A percentile compares a stretch with the other conserved stretches of the same genome.
These are phyloP conservation scores for Phytophthora litchii DNA, from an alignment of 352 stramenopile genomes.

Conservation along the genomic window DNA sequence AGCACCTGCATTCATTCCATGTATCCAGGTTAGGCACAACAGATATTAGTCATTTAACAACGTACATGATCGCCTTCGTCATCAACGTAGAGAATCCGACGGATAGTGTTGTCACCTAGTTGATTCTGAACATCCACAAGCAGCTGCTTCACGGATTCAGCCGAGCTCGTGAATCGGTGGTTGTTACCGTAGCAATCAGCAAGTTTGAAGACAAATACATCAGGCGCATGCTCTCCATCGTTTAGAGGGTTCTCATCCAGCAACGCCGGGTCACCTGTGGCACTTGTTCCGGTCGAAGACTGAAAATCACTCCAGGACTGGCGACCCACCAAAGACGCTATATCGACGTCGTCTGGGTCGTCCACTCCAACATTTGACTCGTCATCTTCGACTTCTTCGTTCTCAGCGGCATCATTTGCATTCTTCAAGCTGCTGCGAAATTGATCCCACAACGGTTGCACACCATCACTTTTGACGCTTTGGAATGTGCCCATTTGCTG, in stretches of 20 bases:
- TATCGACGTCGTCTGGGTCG: slow-evolving; percentile 34
- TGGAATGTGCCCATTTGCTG: slow-evolving; percentile 87
- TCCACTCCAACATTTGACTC: slow-evolving; percentile 39
- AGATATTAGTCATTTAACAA: slow-evolving; percentile 9
- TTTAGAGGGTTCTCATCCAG: slow-evolving; percentile 39
- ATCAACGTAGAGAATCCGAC: slow-evolving; percentile 81
- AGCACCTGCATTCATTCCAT: slow-evolving; percentile 50
- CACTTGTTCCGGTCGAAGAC: slow-evolving; percentile 34
- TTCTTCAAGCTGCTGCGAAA: slow-evolving; percentile 65
- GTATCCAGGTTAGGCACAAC: not conserved
- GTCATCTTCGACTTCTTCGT: slow-evolving; percentile 48
- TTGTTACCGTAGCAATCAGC: slow-evolving; percentile 83
- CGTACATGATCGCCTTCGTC: slow-evolving; percentile 82
- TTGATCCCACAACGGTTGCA: slow-evolving; percentile 80
- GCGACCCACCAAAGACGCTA: slow-evolving; percentile 39
- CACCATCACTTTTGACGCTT: slow-evolving; percentile 61
- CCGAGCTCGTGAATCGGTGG: slow-evolving; percentile 86
- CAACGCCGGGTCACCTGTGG: slow-evolving; percentile 30
- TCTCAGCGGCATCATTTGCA: slow-evolving; percentile 30
- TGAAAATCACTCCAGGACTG: slow-evolving; percentile 60
- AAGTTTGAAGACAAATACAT: slow-evolving; percentile 87
- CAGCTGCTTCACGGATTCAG: slow-evolving; percentile 73
- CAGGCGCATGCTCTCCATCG: slow-evolving; percentile 30
- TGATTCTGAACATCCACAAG: slow-evolving; percentile 74
- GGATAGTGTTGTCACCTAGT: slow-evolving; percentile 77